Percentiles rank a stretch among this genome's conserved stretches.
Conservation (phyloP, 306 rosid genomes). For the Cucurbita ficifolia region DNA sequence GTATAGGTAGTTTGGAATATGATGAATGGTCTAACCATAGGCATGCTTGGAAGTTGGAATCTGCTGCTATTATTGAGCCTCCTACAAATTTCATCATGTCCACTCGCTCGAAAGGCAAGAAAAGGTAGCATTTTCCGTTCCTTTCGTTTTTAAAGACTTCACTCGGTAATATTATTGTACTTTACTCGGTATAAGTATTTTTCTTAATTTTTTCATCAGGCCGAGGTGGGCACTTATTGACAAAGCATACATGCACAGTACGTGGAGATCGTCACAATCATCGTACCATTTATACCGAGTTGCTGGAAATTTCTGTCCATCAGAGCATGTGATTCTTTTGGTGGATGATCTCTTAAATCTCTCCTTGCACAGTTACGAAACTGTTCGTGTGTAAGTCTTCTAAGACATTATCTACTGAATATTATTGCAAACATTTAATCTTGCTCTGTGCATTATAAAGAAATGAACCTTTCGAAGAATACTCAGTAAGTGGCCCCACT, state of each 20-base stretch:
- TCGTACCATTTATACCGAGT: slow-evolving; percentile 77
- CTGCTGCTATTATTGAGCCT: slow-evolving; percentile 90
- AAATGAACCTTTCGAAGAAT: background rate
- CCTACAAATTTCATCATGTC: slow-evolving; percentile 74
- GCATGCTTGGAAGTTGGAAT: slow-evolving; percentile 98
- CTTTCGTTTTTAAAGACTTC: background rate
- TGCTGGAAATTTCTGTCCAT: slow-evolving; percentile 51
- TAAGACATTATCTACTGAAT: background rate
- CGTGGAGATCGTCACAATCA: slow-evolving; percentile 98
- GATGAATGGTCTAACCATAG: slow-evolving; percentile 97
- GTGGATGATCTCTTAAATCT: slow-evolving; percentile 74
- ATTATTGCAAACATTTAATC: background rate
- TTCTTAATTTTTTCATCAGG: slow-evolving; percentile 17
- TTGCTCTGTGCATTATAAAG: background rate
- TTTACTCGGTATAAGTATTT: background rate
- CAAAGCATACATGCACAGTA: slow-evolving; percentile 94
- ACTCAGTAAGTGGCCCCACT: no score
- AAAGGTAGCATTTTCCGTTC: slow-evolving; percentile 38
- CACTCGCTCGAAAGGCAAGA: slow-evolving; percentile 72
- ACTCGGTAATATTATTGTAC: slow-evolving; percentile 9
- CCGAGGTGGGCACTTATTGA: slow-evolving; percentile 99
- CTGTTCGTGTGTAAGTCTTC: slow-evolving; percentile 81
- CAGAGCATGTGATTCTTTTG: slow-evolving; percentile 68
- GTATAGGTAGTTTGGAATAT: slow-evolving; percentile 78
- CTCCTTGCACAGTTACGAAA: slow-evolving; percentile 76